phyloP scores from a whole-genome alignment of 179 eudicot genomes.

The Sideroxylon spinosum region DNA sequence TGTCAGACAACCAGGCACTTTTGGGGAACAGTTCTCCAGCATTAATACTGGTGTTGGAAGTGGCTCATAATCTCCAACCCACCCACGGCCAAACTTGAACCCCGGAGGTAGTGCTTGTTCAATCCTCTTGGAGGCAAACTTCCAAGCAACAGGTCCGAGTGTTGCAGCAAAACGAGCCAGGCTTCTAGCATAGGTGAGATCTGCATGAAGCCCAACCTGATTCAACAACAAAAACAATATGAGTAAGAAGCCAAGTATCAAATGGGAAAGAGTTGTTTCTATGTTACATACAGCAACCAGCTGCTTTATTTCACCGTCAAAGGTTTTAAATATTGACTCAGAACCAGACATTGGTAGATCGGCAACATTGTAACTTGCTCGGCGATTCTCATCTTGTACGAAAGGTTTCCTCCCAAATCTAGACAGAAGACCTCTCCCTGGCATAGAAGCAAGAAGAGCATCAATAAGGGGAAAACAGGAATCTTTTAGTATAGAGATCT shows the following conservation, averaged over 20 bases:
- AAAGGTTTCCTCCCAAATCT: slow-evolving; percentile 58
- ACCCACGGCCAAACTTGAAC: slow-evolving; percentile 78
- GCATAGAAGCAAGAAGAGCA: slow-evolving; percentile 13
- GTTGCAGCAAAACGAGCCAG: slow-evolving; percentile 86
- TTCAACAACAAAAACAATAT: slow-evolving; percentile 15
- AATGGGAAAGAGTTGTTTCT: not conserved
- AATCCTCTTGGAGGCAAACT: slow-evolving; percentile 70
- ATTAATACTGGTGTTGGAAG: slow-evolving; percentile 62
- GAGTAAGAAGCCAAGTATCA: slow-evolving; percentile 11
- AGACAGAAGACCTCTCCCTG: slow-evolving; percentile 55
- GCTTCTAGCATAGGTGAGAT: slow-evolving; percentile 83
- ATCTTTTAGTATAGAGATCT: not conserved
- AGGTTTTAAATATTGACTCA: slow-evolving; percentile 61
- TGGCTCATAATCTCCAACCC: slow-evolving; percentile 97
- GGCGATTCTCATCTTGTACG: slow-evolving; percentile 73
- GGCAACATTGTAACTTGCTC: slow-evolving; percentile 63
- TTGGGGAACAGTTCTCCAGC: slow-evolving; percentile 32
- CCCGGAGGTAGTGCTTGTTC: slow-evolving; percentile 74
- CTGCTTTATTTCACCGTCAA: slow-evolving; percentile 80
- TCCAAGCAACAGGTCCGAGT: slow-evolving; percentile 90
- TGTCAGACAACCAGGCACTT: slow-evolving; percentile 38
- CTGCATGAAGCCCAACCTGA: slow-evolving; percentile 83
- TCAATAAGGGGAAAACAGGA: not conserved
- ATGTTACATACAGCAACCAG: slow-evolving; percentile 68
- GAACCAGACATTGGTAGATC: slow-evolving; percentile 39